These are phyloP conservation scores for Cyberlindnera bimundalis DNA, from an alignment of 805 yeast genomes.

Conservation along the genomic window DNA sequence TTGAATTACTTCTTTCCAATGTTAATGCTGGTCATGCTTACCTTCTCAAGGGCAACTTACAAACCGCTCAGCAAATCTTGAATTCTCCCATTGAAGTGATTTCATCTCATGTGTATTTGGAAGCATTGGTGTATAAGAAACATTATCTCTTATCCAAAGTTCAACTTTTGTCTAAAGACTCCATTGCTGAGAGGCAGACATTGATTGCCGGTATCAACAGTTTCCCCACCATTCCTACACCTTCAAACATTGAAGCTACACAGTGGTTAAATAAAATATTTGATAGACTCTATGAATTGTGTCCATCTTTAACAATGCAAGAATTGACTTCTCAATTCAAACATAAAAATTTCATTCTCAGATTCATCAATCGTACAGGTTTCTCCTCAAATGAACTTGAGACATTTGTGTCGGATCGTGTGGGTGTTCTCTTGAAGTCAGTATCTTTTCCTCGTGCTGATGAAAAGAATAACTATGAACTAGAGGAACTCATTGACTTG, in stretches of 20 bases:
- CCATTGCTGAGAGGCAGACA: slow-evolving; percentile 1
- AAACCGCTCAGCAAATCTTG: neutral
- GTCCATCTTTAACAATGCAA: neutral
- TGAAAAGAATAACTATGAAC: slow-evolving; percentile 28
- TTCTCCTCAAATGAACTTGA: slow-evolving; percentile 6
- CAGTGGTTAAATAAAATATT: slow-evolving; percentile 21
- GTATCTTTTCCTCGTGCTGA: slow-evolving; percentile 45
- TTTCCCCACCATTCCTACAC: slow-evolving; percentile 13
- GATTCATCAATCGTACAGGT: slow-evolving; percentile 11
- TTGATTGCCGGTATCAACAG: slow-evolving; percentile 17
- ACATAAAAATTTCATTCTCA: slow-evolving; percentile 17
- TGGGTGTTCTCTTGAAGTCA: slow-evolving; percentile 19
- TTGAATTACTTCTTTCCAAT: slow-evolving; percentile 1
- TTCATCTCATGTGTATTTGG: slow-evolving; percentile 2
- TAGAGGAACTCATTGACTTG: slow-evolving; percentile 34
- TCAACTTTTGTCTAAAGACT: slow-evolving; percentile 1
- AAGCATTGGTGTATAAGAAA: slow-evolving; percentile 16
- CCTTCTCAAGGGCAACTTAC: slow-evolving; percentile 2
- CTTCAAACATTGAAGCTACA: slow-evolving; percentile 21
- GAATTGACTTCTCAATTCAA: slow-evolving; percentile 10
- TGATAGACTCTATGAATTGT: slow-evolving; percentile 4
- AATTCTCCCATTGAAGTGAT: too few species aligned
- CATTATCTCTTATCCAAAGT: slow-evolving; percentile 11
- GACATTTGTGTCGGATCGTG: slow-evolving; percentile 13
- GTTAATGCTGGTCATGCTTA: slow-evolving; percentile 6